A percentile compares a stretch with the other conserved stretches of the same genome.
phyloP scores from a whole-genome alignment of 331 rosid genomes.

The Acacia concinna region DNA sequence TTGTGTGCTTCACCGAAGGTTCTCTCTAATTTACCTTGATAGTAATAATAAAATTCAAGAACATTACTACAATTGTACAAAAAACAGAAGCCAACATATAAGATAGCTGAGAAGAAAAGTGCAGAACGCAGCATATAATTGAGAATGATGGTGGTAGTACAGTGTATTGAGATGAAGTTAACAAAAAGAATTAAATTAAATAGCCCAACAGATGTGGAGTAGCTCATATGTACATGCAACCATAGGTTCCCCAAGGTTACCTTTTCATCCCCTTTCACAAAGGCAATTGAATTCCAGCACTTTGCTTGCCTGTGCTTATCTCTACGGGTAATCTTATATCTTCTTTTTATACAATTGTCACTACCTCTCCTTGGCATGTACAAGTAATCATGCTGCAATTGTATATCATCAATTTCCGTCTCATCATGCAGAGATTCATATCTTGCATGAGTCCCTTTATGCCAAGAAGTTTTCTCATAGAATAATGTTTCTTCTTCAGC shows the following conservation, averaged over 20 bases:
- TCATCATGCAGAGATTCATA: constrained; percentile 37
- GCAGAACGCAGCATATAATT: constrained; percentile 10
- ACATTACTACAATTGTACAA: constrained; percentile 14
- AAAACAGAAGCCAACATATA: constrained; percentile 20
- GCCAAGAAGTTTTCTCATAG: constrained; percentile 23
- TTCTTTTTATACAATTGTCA: constrained; percentile 33
- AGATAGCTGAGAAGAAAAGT: constrained; percentile 16
- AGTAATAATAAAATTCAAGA: constrained; percentile 27
- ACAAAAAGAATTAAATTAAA: constrained; percentile 29
- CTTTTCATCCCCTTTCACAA: constrained; percentile 60
- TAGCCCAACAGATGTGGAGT: constrained; percentile 37
- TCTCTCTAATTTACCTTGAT: constrained; percentile 31
- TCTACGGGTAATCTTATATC: constrained; percentile 37
- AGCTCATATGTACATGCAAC: constrained; percentile 44
- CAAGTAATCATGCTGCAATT: constrained; percentile 36
- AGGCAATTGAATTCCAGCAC: constrained; percentile 57
- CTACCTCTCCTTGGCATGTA: constrained; percentile 37
- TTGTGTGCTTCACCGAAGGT: neutral
- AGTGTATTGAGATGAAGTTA: constrained; percentile 28
- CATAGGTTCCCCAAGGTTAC: constrained; percentile 57
- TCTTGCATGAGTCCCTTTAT: constrained; percentile 25
- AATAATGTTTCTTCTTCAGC: constrained; percentile 27
- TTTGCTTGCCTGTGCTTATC: constrained; percentile 46
- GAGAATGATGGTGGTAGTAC: constrained; percentile 18
- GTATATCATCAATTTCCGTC: constrained; percentile 36